A percentile compares a stretch with the other conserved stretches of the same genome.
phyloP scores from a whole-genome alignment of 306 rosid genomes.

The Urtica urens region DNA sequence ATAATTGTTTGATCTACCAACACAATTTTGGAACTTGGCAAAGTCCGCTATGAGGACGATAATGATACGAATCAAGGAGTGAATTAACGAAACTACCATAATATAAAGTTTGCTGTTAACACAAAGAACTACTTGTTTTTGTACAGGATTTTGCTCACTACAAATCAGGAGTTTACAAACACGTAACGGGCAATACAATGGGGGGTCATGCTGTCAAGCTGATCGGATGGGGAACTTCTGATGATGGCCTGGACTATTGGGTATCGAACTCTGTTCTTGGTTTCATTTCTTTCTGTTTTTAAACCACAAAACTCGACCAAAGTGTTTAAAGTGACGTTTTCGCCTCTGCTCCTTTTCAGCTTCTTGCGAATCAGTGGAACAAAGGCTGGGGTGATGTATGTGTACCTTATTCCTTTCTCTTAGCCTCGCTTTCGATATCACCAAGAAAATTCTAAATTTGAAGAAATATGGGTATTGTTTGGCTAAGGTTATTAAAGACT shows the following conservation, averaged over 20 bases:
- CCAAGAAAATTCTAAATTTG: too few relatives aligned
- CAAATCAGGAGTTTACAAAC: slow-evolving; percentile 92
- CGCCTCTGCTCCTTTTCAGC: slow-evolving; percentile 41
- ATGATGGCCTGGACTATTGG: slow-evolving; percentile 84
- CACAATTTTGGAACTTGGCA: too few relatives aligned
- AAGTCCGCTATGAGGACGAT: slow-evolving; percentile 15
- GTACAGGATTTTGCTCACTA: slow-evolving; percentile 93
- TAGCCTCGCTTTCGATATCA: neutral
- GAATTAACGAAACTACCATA: neutral
- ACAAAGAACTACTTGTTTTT: neutral
- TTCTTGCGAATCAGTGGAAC: slow-evolving; percentile 95
- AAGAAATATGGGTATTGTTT: too few relatives aligned
- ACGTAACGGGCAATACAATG: slow-evolving; percentile 50
- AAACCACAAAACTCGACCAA: neutral
- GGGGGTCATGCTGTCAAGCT: slow-evolving; percentile 98
- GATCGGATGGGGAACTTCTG: slow-evolving; percentile 91
- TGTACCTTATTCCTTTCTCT: slow-evolving; percentile 15
- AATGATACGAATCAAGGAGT: neutral
- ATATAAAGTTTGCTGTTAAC: neutral
- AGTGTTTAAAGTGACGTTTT: slow-evolving; percentile 16
- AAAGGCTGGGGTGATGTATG: slow-evolving; percentile 93
- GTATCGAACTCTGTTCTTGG: slow-evolving; percentile 25
- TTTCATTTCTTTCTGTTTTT: slow-evolving; percentile 12
- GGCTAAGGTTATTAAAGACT: neutral
- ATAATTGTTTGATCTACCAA: too few relatives aligned